These are phyloP conservation scores for Batkoa obscura DNA, from an alignment of 371 early-diverging fungal genomes.

Conservation along the genomic window DNA sequence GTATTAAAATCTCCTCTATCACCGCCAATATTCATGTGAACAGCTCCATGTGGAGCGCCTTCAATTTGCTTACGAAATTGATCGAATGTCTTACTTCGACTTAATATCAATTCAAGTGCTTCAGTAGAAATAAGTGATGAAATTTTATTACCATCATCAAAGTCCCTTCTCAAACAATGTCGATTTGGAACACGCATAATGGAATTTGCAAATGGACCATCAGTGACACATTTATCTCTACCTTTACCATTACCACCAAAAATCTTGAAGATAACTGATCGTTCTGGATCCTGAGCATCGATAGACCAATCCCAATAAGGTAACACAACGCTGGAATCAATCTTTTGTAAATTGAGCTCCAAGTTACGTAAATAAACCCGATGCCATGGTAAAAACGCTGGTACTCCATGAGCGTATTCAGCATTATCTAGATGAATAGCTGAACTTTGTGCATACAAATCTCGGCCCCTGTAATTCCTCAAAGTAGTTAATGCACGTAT, in stretches of 20 bases:
- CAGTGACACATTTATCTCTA: slow-evolving; percentile 9
- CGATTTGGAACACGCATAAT: slow-evolving; percentile 1
- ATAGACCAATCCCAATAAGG: slow-evolving; percentile 34
- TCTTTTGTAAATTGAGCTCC: slow-evolving; percentile 13
- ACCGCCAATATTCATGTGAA: slow-evolving; percentile 28
- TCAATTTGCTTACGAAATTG: slow-evolving; percentile 18
- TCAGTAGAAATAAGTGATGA: slow-evolving; percentile 12
- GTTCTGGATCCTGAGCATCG: slow-evolving; percentile 11
- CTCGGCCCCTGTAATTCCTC: background rate
- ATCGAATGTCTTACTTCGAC: slow-evolving; percentile 12
- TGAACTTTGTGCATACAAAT: background rate
- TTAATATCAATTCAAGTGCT: slow-evolving; percentile 10
- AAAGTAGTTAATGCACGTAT: background rate
- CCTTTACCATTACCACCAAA: slow-evolving; percentile 12
- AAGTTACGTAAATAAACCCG: slow-evolving; percentile 13
- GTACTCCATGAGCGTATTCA: slow-evolving; percentile 7
- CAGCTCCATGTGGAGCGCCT: slow-evolving; percentile 17
- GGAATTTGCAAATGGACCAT: slow-evolving; percentile 8
- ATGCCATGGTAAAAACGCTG: slow-evolving; percentile 22
- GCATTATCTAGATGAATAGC: background rate
- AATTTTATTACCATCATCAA: slow-evolving; percentile 9
- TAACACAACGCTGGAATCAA: slow-evolving; percentile 18
- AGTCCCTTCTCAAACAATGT: slow-evolving; percentile 13
- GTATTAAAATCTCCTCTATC: slow-evolving; percentile 12
- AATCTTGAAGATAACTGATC: slow-evolving; percentile 6